These are phyloP conservation scores for Linanthus parryae DNA, from an alignment of 148 eudicot genomes.

Conservation along the genomic window DNA sequence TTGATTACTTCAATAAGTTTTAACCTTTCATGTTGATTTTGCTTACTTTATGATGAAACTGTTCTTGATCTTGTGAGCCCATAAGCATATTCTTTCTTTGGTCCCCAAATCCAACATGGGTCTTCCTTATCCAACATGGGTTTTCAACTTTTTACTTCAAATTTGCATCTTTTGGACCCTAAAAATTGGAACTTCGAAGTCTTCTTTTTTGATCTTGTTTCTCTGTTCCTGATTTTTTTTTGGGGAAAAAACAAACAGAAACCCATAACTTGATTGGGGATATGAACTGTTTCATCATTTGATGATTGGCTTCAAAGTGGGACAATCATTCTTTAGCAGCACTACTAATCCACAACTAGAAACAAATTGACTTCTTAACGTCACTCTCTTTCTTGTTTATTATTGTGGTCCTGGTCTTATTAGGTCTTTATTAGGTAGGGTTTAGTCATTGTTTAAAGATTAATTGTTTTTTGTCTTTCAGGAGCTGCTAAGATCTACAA, in stretches of 20 bases:
- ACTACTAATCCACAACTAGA: constrained; percentile 20
- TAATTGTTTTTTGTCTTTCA: constrained; percentile 4
- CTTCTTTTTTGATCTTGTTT: neutral
- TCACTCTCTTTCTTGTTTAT: neutral
- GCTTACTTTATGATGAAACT: no score
- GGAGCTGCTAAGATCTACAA: neutral
- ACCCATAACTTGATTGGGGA: no score
- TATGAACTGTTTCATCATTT: constrained; percentile 1
- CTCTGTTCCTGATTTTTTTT: constrained; percentile 9
- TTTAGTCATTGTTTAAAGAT: constrained; percentile 1
- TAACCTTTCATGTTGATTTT: no score
- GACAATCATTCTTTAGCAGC: neutral
- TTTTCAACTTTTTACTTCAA: no score
- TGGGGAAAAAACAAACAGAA: no score
- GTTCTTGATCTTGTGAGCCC: no score
- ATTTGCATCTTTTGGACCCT: no score
- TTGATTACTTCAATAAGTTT: no score
- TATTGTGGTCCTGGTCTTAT: neutral
- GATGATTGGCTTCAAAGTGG: constrained; percentile 20
- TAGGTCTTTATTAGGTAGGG: neutral
- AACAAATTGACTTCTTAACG: constrained; percentile 23
- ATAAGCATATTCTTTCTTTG: no score
- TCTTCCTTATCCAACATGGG: no score
- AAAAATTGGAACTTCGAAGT: no score
- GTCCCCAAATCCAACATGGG: no score